A percentile compares a stretch with the other conserved stretches of the same genome.
Evolutionary conservation across 1,284 basidiomycete genomes (phyloP).

Genomic region (Phlebopus sp.): DNA sequence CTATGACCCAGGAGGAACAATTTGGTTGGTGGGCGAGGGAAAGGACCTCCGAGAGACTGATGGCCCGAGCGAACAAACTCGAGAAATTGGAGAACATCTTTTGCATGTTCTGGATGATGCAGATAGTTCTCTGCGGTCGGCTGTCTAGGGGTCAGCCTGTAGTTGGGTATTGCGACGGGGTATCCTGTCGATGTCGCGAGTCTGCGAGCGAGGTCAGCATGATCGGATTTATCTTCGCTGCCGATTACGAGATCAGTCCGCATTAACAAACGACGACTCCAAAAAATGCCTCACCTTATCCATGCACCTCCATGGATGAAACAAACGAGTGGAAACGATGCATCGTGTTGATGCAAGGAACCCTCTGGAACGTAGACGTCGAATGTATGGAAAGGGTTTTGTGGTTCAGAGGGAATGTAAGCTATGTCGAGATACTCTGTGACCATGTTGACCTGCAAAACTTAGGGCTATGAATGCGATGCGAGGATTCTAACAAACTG

Average conservation of each 20-base stretch:
- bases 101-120: conserved; percentile 67
- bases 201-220: conserved; percentile 49
- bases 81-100: conserved; percentile 62
- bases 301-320: conserved; percentile 82
- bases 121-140: conserved; percentile 40
- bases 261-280: background rate
- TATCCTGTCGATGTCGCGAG: conserved; percentile 48
- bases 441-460: conserved; percentile 8
- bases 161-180: conserved; percentile 71
- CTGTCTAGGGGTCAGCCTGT: conserved; percentile 56
- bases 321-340: conserved; percentile 40
- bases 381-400: conserved; percentile 40
- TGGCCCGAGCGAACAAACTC: conserved; percentile 45
- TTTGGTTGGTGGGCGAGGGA: conserved; percentile 21
- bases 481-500: background rate
- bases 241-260: conserved; percentile 6
- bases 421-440: conserved; percentile 38
- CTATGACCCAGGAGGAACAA: conserved; percentile 73
- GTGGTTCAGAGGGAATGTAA: conserved; percentile 33
- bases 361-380: conserved; percentile 44
- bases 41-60: conserved; percentile 13
- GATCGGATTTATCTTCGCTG: conserved; percentile 70
- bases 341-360: background rate
- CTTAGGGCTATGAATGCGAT: background rate
- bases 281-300: conserved; percentile 53